Conservation (phyloP, 805 yeast species). For the Suhomyces pyralidae region DNA sequence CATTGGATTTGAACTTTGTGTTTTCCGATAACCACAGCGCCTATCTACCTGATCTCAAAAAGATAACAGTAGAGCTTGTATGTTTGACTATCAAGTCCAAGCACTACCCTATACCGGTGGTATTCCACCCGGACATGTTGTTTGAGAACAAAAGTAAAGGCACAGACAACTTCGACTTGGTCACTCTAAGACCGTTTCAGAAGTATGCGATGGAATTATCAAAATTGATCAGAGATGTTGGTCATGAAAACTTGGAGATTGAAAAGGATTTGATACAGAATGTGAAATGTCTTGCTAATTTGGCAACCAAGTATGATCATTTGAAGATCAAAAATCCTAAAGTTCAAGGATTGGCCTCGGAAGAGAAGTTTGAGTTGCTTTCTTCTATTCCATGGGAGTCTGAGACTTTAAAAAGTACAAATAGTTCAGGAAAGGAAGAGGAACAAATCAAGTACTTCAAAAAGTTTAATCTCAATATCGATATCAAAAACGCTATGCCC, state of each 20-base stretch:
- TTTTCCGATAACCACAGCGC: slow-evolving; percentile 17
- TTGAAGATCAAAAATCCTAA: slow-evolving; percentile 20
- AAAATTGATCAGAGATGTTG: slow-evolving; percentile 20
- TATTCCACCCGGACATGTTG: slow-evolving; percentile 32
- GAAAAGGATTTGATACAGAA: slow-evolving; percentile 27
- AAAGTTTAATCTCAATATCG: slow-evolving; percentile 22
- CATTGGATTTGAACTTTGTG: slow-evolving; percentile 27
- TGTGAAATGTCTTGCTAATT: slow-evolving; percentile 30
- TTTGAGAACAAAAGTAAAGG: slow-evolving; percentile 28
- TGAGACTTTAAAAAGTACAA: slow-evolving; percentile 7
- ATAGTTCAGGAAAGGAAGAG: slow-evolving; percentile 10
- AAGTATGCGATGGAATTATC: slow-evolving; percentile 28
- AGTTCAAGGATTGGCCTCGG: slow-evolving; percentile 11
- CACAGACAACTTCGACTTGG: slow-evolving; percentile 29
- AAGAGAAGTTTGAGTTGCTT: slow-evolving; percentile 3
- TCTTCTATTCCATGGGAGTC: slow-evolving; percentile 20
- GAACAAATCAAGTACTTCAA: slow-evolving; percentile 17
- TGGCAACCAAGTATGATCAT: slow-evolving; percentile 25
- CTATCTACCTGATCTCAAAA: slow-evolving; percentile 24
- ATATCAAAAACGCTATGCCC: slow-evolving; percentile 22
- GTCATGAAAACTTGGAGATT: slow-evolving; percentile 22
- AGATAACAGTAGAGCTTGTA: slow-evolving; percentile 29
- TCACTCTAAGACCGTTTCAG: slow-evolving; percentile 32
- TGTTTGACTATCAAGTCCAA: slow-evolving; percentile 31
- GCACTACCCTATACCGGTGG: slow-evolving; percentile 32